Percentiles rank a stretch among this genome's conserved stretches.
Conservation (phyloP, 164 flowering plant species). For the Berberis thunbergii region DNA sequence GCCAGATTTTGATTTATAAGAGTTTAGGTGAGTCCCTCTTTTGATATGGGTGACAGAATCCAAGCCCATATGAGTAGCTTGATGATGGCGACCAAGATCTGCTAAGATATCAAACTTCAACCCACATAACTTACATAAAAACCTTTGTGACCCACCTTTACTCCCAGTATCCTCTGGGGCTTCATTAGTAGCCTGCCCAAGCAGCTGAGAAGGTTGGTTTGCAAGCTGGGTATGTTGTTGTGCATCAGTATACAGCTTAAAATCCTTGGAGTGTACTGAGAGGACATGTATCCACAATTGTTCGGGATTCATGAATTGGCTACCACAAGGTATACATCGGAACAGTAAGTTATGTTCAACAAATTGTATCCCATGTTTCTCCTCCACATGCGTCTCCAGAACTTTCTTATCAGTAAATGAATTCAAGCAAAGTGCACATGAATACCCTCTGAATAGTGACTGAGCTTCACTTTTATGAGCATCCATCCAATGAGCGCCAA, state of each 20-base stretch:
- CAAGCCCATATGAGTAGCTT: conserved; percentile 89
- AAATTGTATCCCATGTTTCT: conserved; percentile 63
- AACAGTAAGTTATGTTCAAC: conserved; percentile 69
- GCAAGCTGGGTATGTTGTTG: conserved; percentile 2
- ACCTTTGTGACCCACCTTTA: conserved; percentile 34
- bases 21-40: conserved; percentile 43
- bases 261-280: conserved; percentile 46
- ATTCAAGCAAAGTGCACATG: conserved; percentile 88
- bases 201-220: conserved; percentile 16
- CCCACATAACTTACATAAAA: conserved; percentile 76
- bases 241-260: conserved; percentile 30
- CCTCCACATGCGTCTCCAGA: conserved; percentile 75
- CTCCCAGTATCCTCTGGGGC: conserved; percentile 24
- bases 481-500: conserved; percentile 78
- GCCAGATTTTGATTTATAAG: conserved; percentile 61
- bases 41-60: conserved; percentile 34
- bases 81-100: conserved; percentile 98
- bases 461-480: conserved; percentile 82
- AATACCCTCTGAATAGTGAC: conserved; percentile 87
- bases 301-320: conserved; percentile 61
- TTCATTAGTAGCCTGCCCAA: conserved; percentile 20
- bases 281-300: conserved; percentile 83
- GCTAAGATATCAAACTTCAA: conserved; percentile 89
- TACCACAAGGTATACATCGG: conserved; percentile 83
- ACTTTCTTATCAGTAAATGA: conserved; percentile 80